Evolutionary conservation across 1,284 basidiomycete genomes (phyloP).

Genomic region (Sporisorium iseilematis-ciliati): DNA sequence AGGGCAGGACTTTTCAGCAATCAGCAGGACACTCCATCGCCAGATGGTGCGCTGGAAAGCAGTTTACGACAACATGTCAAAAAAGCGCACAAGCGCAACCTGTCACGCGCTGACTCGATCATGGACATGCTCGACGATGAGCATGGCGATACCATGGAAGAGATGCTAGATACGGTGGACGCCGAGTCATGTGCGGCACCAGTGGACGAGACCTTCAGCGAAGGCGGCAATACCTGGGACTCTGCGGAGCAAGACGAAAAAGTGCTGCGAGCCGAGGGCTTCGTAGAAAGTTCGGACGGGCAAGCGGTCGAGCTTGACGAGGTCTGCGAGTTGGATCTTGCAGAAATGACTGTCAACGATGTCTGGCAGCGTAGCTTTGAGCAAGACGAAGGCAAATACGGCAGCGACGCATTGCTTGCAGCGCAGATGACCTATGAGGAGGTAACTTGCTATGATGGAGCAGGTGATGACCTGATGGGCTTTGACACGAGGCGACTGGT

Average conservation of each 20-base stretch:
- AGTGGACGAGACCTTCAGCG: neutral
- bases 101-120: constrained; percentile 36
- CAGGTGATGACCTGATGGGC: constrained; percentile 13
- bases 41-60: neutral
- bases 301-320: neutral
- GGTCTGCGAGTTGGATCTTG: constrained; percentile 18
- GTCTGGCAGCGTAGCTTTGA: constrained; percentile 16
- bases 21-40: constrained; percentile 8
- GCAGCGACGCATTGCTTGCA: neutral
- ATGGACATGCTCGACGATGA: constrained; percentile 23
- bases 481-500: constrained; percentile 16
- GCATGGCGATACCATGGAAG: constrained; percentile 20
- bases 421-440: neutral
- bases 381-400: neutral
- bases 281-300: neutral
- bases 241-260: neutral
- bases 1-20: neutral
- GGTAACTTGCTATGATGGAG: neutral
- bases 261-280: neutral
- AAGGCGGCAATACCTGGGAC: neutral
- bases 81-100: constrained; percentile 15
- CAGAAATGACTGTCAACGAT: constrained; percentile 24
- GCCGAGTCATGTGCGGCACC: neutral
- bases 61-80: too few species aligned
- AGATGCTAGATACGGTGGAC: constrained; percentile 13